Evolutionary conservation across 208 protist genomes (phyloP).

Genomic region (Histomonas meleagridis): DNA sequence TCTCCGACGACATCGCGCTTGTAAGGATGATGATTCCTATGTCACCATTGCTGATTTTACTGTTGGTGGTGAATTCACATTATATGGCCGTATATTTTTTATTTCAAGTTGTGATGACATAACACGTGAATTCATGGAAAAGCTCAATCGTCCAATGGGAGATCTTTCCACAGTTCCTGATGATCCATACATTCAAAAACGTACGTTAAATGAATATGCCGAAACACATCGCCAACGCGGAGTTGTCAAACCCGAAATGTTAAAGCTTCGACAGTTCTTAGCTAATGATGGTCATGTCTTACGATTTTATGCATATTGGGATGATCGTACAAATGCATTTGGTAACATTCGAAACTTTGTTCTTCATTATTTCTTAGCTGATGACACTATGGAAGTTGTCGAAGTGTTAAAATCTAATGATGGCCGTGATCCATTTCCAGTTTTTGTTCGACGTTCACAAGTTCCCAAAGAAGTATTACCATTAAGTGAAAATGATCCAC

Average conservation of each 20-base stretch:
- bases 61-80: constrained; percentile 62
- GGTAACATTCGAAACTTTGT: constrained; percentile 70
- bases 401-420: constrained; percentile 68
- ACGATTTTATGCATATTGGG: constrained; percentile 78
- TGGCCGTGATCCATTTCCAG: constrained; percentile 73
- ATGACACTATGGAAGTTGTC: constrained; percentile 75
- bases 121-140: constrained; percentile 71
- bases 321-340: constrained; percentile 63
- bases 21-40: constrained; percentile 61
- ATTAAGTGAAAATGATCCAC: constrained; percentile 40
- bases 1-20: constrained; percentile 56
- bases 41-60: constrained; percentile 69
- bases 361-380: constrained; percentile 79
- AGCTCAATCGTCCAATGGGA: constrained; percentile 49
- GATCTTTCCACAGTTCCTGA: background rate
- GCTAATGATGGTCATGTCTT: constrained; percentile 71
- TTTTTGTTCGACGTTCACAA: constrained; percentile 67
- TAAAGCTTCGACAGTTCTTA: constrained; percentile 56
- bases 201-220: constrained; percentile 38
- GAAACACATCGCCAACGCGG: constrained; percentile 45
- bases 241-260: constrained; percentile 42
- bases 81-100: constrained; percentile 69
- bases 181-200: constrained; percentile 20
- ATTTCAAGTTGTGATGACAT: constrained; percentile 77
- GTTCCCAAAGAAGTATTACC: constrained; percentile 65